A percentile compares a stretch with the other conserved stretches of the same genome.
Conservation (phyloP, 352 stramenopile species). For the Phytophthora sojae region DNA sequence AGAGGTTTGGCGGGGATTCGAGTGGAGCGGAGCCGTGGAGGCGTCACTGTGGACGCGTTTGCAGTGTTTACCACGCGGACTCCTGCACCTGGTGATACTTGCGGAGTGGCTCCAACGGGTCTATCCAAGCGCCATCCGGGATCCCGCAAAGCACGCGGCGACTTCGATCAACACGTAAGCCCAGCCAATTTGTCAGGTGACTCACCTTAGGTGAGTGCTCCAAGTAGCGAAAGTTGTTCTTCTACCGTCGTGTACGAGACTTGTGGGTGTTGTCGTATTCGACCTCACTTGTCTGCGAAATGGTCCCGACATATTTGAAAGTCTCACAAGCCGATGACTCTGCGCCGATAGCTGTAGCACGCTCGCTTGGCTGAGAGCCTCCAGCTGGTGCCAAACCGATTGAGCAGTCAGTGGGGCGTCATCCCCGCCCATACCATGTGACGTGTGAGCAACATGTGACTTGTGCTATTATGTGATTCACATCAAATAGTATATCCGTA, state of each 20-base stretch:
- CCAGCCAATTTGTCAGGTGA: background rate
- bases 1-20: constrained; percentile 7
- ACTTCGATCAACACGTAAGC: background rate
- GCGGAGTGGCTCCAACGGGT: background rate
- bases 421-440: background rate
- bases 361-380: background rate
- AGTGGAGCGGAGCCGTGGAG: background rate
- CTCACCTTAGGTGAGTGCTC: background rate
- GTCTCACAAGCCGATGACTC: background rate
- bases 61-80: constrained; percentile 1
- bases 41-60: background rate
- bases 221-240: too few species aligned
- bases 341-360: constrained; percentile 11
- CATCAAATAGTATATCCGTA: background rate
- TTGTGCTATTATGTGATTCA: background rate
- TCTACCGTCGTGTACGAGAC: too few species aligned
- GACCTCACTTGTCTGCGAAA: too few species aligned
- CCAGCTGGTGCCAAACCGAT: background rate
- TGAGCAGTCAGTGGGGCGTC: background rate
- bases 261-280: too few species aligned
- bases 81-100: background rate
- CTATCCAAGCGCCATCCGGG: constrained; percentile 5
- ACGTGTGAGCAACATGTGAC: background rate
- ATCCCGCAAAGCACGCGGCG: constrained; percentile 3
- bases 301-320: too few species aligned